Base-by-base conservation (phyloP, 805 yeast species). In the Candida lessepsii region DNA sequence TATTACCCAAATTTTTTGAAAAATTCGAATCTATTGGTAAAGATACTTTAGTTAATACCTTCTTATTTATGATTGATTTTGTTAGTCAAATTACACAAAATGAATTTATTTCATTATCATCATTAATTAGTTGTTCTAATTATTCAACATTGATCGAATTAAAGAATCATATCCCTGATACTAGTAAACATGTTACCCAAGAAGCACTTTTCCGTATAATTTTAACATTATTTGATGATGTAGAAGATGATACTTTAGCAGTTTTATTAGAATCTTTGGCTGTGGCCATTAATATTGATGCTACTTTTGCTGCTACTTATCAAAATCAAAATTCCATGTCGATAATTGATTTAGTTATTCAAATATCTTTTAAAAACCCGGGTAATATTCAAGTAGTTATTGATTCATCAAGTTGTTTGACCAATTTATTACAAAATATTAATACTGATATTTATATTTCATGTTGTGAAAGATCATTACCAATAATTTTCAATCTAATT, bases 231-330 rank as follows among this genome's bases (percentile, higher is more conserved):
- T 54, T 74, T 3, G 75, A 71, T 1, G 83, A 78, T 1, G 76
- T 93, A 0, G 85, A 80, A 32, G 96, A 87, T 33, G 98, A 90
- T 52, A 76, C 96, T 0, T 79, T 85, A 25, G 76, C 89, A 1
- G 70, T 84, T 34, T 60, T 90, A 29, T 71, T 86, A 9, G 96
- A 89, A 55, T 75, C 84, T 0, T 59, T 86, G n/a, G 70, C 80
- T 1, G 69, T 73, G 2, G 75, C 81, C 1, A 73, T 85, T 28
- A 67, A 70, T 35, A 52, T 67, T 14, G 58, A 61, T 41, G 57
- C 56, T 8, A 21, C 21, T 2, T 40, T 40, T 17, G 67, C 71
- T 5, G 48, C 61, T 5, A 50, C 44, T 6, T 44, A 45, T 2
- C 21, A 34, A 25, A 23, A 37, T 6, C 41, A 41, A 5, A 37